These are phyloP conservation scores for Wallemia hederae DNA, from an alignment of 1,284 basidiomycete species.

Conservation along the genomic window DNA sequence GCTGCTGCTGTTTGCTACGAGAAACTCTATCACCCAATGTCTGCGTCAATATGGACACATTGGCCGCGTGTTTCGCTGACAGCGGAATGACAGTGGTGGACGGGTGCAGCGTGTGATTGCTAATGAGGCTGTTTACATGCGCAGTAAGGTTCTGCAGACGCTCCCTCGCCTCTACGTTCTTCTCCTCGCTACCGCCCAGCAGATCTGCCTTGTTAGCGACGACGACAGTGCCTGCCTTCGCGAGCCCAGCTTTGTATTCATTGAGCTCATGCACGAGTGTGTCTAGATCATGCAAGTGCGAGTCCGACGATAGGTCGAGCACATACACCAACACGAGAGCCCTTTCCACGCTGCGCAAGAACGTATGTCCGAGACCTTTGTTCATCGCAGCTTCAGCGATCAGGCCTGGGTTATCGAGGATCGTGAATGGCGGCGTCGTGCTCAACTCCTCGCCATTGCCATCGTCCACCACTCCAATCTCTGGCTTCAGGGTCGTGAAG, in stretches of 20 bases:
- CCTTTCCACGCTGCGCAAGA: constrained; percentile 74
- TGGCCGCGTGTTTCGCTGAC: not conserved
- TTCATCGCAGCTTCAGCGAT: constrained; percentile 58
- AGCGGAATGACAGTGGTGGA: not conserved
- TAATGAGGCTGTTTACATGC: constrained; percentile 19
- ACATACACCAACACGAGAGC: constrained; percentile 73
- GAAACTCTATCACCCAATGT: not conserved
- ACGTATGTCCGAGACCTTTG: constrained; percentile 75
- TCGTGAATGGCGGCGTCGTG: constrained; percentile 53
- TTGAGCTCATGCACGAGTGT: constrained; percentile 54
- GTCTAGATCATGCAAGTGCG: constrained; percentile 43
- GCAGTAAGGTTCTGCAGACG: constrained; percentile 29
- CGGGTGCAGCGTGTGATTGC: constrained; percentile 5
- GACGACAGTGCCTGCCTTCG: constrained; percentile 41
- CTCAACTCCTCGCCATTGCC: constrained; percentile 3
- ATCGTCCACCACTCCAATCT: constrained; percentile 48
- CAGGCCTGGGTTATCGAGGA: constrained; percentile 92
- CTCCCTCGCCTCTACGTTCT: constrained; percentile 26
- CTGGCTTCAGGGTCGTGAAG: constrained; percentile 83
- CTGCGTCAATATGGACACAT: not conserved
- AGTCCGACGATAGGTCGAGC: constrained; percentile 43
- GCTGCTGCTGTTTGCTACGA: not conserved
- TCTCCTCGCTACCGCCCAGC: constrained; percentile 18
- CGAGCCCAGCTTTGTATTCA: constrained; percentile 45
- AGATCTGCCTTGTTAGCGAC: constrained; percentile 86